Conservation (phyloP, 164 flowering plant genomes). For the Chimonanthus salicifolius region DNA sequence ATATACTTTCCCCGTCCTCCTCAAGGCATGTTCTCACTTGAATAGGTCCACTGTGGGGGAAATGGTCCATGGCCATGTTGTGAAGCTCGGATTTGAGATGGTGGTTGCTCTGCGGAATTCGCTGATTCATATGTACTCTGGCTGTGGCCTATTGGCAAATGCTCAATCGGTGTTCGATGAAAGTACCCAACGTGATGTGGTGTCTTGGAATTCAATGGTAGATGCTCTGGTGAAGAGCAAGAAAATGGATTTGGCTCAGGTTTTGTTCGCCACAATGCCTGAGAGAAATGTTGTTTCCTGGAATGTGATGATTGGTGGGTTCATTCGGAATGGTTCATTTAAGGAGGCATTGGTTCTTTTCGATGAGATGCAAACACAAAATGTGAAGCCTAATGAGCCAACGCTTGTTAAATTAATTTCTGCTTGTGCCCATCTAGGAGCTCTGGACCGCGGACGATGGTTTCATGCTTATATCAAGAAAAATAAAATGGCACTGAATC, state of each 20-base stretch:
- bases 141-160: conserved; percentile 1
- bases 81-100: not conserved
- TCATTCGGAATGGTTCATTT: conserved; percentile 16
- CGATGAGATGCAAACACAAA: conserved; percentile 35
- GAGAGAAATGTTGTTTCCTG: conserved; percentile 44
- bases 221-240: conserved; percentile 25
- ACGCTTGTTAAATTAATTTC: conserved; percentile 39
- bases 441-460: conserved; percentile 13
- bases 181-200: conserved; percentile 13
- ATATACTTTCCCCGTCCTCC: conserved; percentile 8
- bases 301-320: conserved; percentile 57
- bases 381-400: conserved; percentile 31
- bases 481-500: conserved; percentile 11
- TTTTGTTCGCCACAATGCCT: conserved; percentile 40
- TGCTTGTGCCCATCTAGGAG: conserved; percentile 49
- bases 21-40: conserved; percentile 4
- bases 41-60: conserved; percentile 3
- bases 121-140: conserved; percentile 5
- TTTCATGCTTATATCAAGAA: conserved; percentile 15
- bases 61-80: conserved; percentile 10
- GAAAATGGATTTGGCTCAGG: conserved; percentile 23
- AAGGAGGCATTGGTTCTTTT: conserved; percentile 26
- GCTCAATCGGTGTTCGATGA: conserved; percentile 6
- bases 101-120: conserved; percentile 4
- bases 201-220: conserved; percentile 15